These are phyloP conservation scores for Saccharomycopsis sp. DNA, from an alignment of 805 yeast genomes.

Conservation along the genomic window DNA sequence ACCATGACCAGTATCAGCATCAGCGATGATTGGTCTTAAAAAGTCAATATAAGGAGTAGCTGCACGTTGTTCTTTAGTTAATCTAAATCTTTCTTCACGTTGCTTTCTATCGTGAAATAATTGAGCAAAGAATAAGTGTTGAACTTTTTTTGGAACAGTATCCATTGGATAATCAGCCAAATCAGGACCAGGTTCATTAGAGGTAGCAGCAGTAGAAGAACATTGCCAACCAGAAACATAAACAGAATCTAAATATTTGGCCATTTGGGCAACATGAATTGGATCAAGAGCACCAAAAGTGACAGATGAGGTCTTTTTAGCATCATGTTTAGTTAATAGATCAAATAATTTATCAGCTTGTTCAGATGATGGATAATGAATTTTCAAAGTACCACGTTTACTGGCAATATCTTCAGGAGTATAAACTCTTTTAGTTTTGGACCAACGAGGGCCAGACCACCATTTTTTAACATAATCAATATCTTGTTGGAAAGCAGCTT, in stretches of 20 bases:
- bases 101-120: conserved; percentile 96
- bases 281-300: conserved; percentile 97
- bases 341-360: conserved; percentile 78
- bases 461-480: conserved; percentile 68
- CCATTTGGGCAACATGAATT: conserved; percentile 93
- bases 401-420: conserved; percentile 80
- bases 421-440: conserved; percentile 76
- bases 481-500: conserved; percentile 52
- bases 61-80: conserved; percentile 55
- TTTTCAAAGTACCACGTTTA: conserved; percentile 73
- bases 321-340: conserved; percentile 61
- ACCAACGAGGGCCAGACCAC: conserved; percentile 96
- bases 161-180: conserved; percentile 98
- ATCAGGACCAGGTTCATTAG: conserved; percentile 97
- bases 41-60: conserved; percentile 72
- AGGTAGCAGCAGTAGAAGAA: conserved; percentile 93
- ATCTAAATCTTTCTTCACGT: conserved; percentile 63
- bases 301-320: conserved; percentile 63
- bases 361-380: conserved; percentile 62
- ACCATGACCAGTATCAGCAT: conserved; percentile 99
- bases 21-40: conserved; percentile 91
- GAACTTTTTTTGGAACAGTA: conserved; percentile 97
- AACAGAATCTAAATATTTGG: conserved; percentile 83
- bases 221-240: conserved; percentile 99
- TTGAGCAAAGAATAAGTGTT: conserved; percentile 94